Conservation (phyloP, 345 rosid species). For the Salix viminalis region DNA sequence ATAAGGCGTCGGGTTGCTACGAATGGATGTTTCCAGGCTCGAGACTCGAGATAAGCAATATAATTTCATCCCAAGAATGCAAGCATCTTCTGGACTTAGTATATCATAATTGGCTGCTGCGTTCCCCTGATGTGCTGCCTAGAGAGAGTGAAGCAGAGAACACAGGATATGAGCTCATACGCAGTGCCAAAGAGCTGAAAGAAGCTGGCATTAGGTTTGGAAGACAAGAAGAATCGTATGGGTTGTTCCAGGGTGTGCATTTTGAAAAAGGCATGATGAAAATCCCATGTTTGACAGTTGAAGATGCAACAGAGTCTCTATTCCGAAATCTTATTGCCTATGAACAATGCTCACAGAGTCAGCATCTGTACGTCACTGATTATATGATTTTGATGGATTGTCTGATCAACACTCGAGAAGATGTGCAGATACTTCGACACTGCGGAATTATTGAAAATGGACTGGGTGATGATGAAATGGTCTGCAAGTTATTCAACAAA, state of each 20-base stretch:
- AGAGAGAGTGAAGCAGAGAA: neutral
- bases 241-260: neutral
- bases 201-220: conserved; percentile 20
- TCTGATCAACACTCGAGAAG: conserved; percentile 16
- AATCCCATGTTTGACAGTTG: conserved; percentile 5
- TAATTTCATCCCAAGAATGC: too few species aligned
- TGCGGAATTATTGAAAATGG: conserved; percentile 3
- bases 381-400: conserved; percentile 15
- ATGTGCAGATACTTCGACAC: conserved; percentile 17
- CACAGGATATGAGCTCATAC: neutral
- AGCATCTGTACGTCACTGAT: neutral
- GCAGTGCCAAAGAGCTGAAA: conserved; percentile 19
- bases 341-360: neutral
- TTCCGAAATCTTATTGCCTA: conserved; percentile 23
- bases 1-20: neutral
- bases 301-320: conserved; percentile 2
- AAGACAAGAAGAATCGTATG: neutral
- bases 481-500: conserved; percentile 12
- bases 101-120: neutral
- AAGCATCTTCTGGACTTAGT: conserved; percentile 12
- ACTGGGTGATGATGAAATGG: conserved; percentile 21
- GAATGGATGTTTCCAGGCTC: neutral
- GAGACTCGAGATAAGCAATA: neutral
- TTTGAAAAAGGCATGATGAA: conserved; percentile 11
- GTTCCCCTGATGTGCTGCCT: too few species aligned